Percentiles rank a stretch among this genome's conserved stretches.
Conservation (phyloP, 1,284 basidiomycete genomes). For the Sanghuangporus weigelae region DNA sequence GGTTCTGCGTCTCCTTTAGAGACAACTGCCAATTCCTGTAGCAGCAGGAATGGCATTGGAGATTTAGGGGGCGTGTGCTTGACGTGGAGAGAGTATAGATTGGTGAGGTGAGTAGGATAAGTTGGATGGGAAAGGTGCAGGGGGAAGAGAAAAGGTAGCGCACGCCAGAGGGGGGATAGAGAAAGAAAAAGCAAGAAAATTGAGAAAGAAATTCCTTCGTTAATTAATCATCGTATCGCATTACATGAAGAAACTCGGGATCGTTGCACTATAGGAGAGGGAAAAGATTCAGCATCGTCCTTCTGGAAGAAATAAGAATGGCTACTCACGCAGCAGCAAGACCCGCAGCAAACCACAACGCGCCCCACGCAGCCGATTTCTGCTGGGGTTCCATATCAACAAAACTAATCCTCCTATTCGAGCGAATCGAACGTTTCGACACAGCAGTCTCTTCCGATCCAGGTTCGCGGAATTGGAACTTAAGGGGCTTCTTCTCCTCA, state of each 20-base stretch:
- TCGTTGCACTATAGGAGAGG: conserved; percentile 9
- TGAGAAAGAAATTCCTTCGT: neutral
- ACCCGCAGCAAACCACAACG: conserved; percentile 68
- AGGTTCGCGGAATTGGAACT: conserved; percentile 58
- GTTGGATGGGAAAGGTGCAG: neutral
- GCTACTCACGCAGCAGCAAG: conserved; percentile 61
- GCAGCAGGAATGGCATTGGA: neutral
- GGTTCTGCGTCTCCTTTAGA: conserved; percentile 9
- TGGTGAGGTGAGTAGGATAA: neutral
- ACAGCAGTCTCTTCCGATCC: conserved; percentile 35
- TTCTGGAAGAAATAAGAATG: neutral
- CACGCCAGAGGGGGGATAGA: neutral
- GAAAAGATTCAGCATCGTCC: neutral
- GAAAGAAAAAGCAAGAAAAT: neutral
- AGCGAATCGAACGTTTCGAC: conserved; percentile 54
- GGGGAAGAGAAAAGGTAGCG: neutral
- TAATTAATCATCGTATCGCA: neutral
- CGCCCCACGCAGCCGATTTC: conserved; percentile 70
- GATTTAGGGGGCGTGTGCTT: neutral
- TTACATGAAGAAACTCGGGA: conserved; percentile 17
- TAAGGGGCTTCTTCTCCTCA: conserved; percentile 43
- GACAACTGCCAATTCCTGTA: neutral
- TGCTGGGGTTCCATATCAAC: conserved; percentile 49
- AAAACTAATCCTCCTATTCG: conserved; percentile 55
- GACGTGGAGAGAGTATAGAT: neutral